A percentile compares a stretch with the other conserved stretches of the same genome.
phyloP scores from a whole-genome alignment of 768 basidiomycete species.

The Agrocybe chaxingu region DNA sequence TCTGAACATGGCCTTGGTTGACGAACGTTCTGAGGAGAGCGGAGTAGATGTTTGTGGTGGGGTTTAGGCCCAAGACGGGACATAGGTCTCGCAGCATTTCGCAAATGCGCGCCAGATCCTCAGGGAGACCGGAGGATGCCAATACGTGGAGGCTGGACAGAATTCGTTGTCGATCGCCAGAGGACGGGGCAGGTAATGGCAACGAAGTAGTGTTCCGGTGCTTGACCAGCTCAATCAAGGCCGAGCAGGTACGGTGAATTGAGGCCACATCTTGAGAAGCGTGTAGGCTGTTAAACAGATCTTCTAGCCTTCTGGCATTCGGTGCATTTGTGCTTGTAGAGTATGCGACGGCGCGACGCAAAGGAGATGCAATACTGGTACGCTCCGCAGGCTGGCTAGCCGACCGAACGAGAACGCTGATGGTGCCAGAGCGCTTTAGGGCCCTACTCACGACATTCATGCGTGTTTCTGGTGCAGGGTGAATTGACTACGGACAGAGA shows the following conservation, averaged over 20 bases:
- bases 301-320: conserved; percentile 3
- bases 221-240: conserved; percentile 25
- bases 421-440: conserved; percentile 33
- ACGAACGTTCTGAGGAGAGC: conserved; percentile 48
- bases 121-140: conserved; percentile 46
- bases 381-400: conserved; percentile 7
- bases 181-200: conserved; percentile 1
- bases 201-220: conserved; percentile 2
- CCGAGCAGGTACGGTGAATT: conserved; percentile 36
- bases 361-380: background rate
- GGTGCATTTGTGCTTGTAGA: conserved; percentile 2
- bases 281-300: conserved; percentile 11
- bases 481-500: conserved; percentile 11
- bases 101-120: conserved; percentile 53
- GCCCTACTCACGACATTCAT: conserved; percentile 63
- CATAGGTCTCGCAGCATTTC: conserved; percentile 49
- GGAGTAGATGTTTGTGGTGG: conserved; percentile 45
- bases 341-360: conserved; percentile 8
- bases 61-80: conserved; percentile 40
- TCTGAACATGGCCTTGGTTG: conserved; percentile 37
- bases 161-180: conserved; percentile 28
- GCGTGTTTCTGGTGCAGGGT: conserved; percentile 29
- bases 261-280: conserved; percentile 13
- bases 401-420: conserved; percentile 18
- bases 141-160: conserved; percentile 40